Evolutionary conservation across 108 stramenopile genomes (phyloP), one percentile per base, ranked within the genome.

Genomic region (Cylindrotheca fusiformis): DNA sequence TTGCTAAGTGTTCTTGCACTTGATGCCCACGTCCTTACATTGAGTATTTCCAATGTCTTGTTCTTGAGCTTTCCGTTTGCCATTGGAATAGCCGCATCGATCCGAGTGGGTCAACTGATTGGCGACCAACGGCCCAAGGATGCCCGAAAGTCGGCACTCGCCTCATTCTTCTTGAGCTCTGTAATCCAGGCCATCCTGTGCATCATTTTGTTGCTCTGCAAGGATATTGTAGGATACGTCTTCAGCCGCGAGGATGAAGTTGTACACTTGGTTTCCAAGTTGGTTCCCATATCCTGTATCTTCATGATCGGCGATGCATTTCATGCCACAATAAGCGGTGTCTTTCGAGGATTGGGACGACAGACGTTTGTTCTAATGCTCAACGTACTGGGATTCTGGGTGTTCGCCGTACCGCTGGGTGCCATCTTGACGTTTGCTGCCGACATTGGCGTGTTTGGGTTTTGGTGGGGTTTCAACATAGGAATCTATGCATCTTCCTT

Each of bases 231-330:
- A 33, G 71, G 65, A 51, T 8, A 67, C 0, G 6, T 54, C 6
- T 72, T 77, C 53, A 77, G 66, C 48, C 71, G 55, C 29, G 70
- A 77, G 52, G 48, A 50, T 24, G 65, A 77, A 17, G 70, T 77
- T 14, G 60, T 71, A 0, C 45, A 58, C 14, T n/a, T 63, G 25
- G 58, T 77, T 19, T 36, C 65, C 10, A 20, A 52, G 21, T 49
- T 77, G 3, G 63, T 77, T 24, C 76, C 76, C 0, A 63, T 77
- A 17, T 62, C 61, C 21, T 77, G 70, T 52, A 45, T 77, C 20
- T 71, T 68, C 29, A 58, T 77, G 59, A 33, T 77, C 32, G 60
- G 61, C 26, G 76, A 77, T 55, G 61, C 71, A 19, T 26, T 58
- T 44, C 66, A 69, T 31, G 70, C 71, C 31, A 77, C 69, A 2